Evolutionary conservation across 805 yeast genomes (phyloP), one percentile per base, ranked within the genome.

Genomic region (Hemisphaericaspora nanyangensis): DNA sequence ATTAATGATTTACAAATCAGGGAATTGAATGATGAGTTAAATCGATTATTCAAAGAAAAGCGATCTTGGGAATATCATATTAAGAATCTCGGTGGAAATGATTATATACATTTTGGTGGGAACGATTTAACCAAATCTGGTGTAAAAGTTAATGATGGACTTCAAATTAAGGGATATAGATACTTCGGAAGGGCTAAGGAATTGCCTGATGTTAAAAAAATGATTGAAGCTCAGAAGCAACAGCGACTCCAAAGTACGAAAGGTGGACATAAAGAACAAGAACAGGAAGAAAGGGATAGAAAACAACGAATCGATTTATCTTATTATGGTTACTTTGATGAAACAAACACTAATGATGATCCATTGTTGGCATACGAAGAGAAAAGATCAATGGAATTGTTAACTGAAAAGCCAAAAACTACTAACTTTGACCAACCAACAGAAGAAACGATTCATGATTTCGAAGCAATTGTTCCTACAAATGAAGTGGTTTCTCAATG

Each of bases 151-250:
- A 40, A 40, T 11, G 19, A 45, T 18, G 63, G 64, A 7, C 27
- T 46, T 5, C 44, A 49, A 13, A 55, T 75, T 1, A 65, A 72
- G 29, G 88, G 88, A 0, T 79, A 78, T 46, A 63, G 83, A 39
- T 90, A 85, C 58, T 90, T 79, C 60, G 97, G 97, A 0, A 61
- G 95, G 35, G 95, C 96, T 0, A 70, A 77, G 37, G 91, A 87
- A 31, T 61, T 89, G 7, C 84, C 88, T 0, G 96, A 85, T 45
- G 90, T 84, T 4, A 55, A 58, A 40, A 42, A 49, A 29, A 35
- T 56, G 7, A 25, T 59, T n/a, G 50, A 56, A 36, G 41, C 44
- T 12, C 45, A 49, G 30, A 42, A 40, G 25, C 27, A 24, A 12
- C 12, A 33, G 20, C 12, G 33, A 18, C 13, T 38, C 20, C 29